phyloP scores from a whole-genome alignment of 2,329 filamentous ascomycete species.

The Microthyrium microscopicum region DNA sequence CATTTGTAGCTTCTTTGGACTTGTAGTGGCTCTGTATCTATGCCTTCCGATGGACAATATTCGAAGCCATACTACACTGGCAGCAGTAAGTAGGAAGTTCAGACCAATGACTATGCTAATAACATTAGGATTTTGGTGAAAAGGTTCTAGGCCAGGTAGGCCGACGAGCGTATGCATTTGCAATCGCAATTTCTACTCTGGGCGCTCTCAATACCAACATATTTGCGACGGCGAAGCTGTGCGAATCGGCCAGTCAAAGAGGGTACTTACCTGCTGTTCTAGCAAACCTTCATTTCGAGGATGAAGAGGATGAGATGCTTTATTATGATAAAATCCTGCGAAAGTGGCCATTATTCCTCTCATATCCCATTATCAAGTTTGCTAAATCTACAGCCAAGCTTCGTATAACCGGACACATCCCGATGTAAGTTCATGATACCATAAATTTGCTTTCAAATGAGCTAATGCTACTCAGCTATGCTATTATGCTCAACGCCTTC shows the following conservation, averaged over 20 bases:
- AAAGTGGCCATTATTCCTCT: too few relatives aligned
- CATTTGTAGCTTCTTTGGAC: constrained; percentile 40
- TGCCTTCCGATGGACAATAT: constrained; percentile 42
- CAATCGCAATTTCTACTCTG: not conserved
- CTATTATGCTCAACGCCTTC: constrained; percentile 32
- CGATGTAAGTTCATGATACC: too few relatives aligned
- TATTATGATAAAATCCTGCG: not conserved
- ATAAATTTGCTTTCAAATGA: too few relatives aligned
- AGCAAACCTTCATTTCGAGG: constrained; percentile 9
- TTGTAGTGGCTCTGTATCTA: constrained; percentile 47
- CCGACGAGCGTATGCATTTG: too few relatives aligned
- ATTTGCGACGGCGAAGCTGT: constrained; percentile 44
- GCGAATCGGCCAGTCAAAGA: constrained; percentile 33
- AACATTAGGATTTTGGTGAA: constrained; percentile 34
- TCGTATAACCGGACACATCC: too few relatives aligned
- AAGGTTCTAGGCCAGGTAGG: too few relatives aligned
- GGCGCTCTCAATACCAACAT: constrained; percentile 38
- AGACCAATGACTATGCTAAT: constrained; percentile 38
- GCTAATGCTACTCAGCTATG: constrained; percentile 23
- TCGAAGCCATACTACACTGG: constrained; percentile 43
- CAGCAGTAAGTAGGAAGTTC: constrained; percentile 43
- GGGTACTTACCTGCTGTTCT: constrained; percentile 17
- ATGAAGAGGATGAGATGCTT: not conserved
- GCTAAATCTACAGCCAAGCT: too few relatives aligned
- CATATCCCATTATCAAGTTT: too few relatives aligned